Evolutionary conservation across 2,329 filamentous ascomycete species (phyloP).

Genomic region (Cordyceps farinosa): DNA sequence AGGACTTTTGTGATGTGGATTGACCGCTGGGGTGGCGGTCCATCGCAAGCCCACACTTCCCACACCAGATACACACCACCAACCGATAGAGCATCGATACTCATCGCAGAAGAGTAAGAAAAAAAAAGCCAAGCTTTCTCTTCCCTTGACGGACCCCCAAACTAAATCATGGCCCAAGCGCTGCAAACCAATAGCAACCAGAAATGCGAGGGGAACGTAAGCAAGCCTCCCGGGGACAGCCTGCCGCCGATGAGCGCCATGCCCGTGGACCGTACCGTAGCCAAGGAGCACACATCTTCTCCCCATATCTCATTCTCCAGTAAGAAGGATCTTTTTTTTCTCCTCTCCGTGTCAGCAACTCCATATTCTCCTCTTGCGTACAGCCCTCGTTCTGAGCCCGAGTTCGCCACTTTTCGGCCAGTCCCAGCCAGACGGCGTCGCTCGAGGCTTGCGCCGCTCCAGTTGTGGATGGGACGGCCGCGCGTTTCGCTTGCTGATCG

Average conservation of each 20-base stretch:
- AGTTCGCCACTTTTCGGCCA: constrained; percentile 11
- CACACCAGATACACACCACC: not conserved
- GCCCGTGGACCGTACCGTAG: not conserved
- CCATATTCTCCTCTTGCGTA: not conserved
- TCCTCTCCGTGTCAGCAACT: not conserved
- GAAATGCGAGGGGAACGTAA: not conserved
- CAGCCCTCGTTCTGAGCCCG: not conserved
- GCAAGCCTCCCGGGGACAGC: not conserved
- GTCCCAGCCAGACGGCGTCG: not conserved
- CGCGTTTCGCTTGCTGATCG: constrained; percentile 11
- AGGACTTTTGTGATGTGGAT: not conserved
- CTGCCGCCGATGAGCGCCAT: not conserved
- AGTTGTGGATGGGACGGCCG: constrained; percentile 12
- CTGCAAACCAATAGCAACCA: not conserved
- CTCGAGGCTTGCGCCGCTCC: constrained; percentile 12
- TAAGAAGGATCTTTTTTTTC: not conserved
- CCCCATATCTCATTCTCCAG: not conserved
- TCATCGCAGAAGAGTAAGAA: not conserved
- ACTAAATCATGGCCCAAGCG: not conserved
- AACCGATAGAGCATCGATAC: not conserved
- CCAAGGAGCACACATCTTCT: not conserved
- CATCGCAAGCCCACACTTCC: not conserved
- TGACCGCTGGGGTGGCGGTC: not conserved
- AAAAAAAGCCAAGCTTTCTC: constrained; percentile 4
- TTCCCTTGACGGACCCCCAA: not conserved